Base-by-base conservation (phyloP, 345 rosid genomes). In the Eucalyptus regnans region DNA sequence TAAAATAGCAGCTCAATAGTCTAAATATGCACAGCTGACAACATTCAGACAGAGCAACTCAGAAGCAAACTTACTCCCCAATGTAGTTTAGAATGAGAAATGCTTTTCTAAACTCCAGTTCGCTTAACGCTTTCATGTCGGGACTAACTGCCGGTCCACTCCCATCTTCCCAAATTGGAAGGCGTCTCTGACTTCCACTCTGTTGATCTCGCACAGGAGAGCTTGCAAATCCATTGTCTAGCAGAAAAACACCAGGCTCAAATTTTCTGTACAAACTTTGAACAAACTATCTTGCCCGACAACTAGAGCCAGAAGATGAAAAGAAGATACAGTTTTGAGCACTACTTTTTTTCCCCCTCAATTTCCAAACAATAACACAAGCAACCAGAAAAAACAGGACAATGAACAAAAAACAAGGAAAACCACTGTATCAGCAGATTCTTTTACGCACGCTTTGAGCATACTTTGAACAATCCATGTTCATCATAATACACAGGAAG, bases 81-180 rank as follows among this genome's bases (percentile, higher is more conserved):
- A 94, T 90, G 87, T 96, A 97, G 91, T 88, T 95, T 52, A 95
- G 89, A 16, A 97, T 88, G 8, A 97, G 91, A 89, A 97, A 97
- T 9, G 91, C 93, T 86, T 95, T 96, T 22, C 94, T 90, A 52
- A 95, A 96, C 84, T 97, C 97, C 4, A 95, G 96, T 33, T 94
- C 95, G 22, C 94, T 91, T 86, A 95, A 91, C 14, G 96, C 97
- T 79, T 90, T 71, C 17, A 93, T 86, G 89, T 92, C 93, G 9
- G 95, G 90, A 71, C 88, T 91, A 31, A 18, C 44, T 46, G 23
- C 51, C 25, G 43, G 89, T 12, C 20, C 79, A 20, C 9, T 29
- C 17, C 16, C 48, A 6, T 16, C 43, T 33, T 27, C 80, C 13
- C 56, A 50, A 89, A n/a, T 86, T 37, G 16, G 50, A 22, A 52